Evolutionary conservation across 305 asterid genomes (phyloP).

Genomic region (Striga hermonthica): DNA sequence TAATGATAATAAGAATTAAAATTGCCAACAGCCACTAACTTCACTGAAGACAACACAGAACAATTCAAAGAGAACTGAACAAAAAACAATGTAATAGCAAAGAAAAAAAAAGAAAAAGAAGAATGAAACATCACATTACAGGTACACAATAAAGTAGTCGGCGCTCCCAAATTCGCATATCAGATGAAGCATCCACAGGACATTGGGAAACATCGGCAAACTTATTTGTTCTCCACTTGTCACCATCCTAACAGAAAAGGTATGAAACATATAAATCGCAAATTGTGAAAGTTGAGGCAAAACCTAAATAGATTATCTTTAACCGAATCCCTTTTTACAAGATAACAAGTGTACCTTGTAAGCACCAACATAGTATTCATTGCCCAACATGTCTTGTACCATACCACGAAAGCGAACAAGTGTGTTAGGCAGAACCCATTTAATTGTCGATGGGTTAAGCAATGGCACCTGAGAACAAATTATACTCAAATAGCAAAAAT

Average conservation of each 20-base stretch:
- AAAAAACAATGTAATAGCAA: background rate
- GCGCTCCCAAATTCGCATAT: conserved; percentile 79
- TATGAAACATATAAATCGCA: background rate
- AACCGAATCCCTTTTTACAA: conserved; percentile 11
- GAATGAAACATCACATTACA: conserved; percentile 30
- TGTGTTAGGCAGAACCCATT: conserved; percentile 62
- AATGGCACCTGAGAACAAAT: conserved; percentile 57
- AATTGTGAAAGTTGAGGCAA: background rate
- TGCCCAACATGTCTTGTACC: conserved; percentile 92
- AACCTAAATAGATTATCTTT: background rate
- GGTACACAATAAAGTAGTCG: conserved; percentile 73
- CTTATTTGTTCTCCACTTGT: conserved; percentile 81
- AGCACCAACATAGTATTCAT: conserved; percentile 83
- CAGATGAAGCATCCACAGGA: conserved; percentile 55
- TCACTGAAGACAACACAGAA: background rate
- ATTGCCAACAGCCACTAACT: background rate
- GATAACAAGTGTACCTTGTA: conserved; percentile 55
- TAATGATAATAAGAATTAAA: background rate
- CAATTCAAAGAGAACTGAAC: background rate
- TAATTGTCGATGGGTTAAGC: conserved; percentile 58
- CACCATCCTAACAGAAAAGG: conserved; percentile 59
- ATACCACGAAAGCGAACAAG: conserved; percentile 88
- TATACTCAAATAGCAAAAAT: conserved; percentile 24
- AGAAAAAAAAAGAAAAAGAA: too few species aligned
- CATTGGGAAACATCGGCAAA: conserved; percentile 59